Base-by-base conservation (phyloP, 2,329 filamentous ascomycete species). In the Geosmithia putterillii region DNA sequence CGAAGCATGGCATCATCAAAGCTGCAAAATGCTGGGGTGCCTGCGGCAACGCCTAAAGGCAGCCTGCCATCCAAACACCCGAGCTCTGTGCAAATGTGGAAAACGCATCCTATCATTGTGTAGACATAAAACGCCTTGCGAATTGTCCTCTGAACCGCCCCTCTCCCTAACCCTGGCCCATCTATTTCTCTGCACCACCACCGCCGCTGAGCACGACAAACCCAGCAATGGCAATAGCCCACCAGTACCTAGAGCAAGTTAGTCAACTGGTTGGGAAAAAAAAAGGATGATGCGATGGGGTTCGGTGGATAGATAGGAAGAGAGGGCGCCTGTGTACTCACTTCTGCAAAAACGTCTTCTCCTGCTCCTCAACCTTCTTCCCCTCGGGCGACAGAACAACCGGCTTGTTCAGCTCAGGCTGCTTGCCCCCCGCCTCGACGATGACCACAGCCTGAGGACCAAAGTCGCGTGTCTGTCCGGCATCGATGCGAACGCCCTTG, bases 321-420 rank as follows among this genome's bases (percentile, higher is more conserved):
- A 32, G 6, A 32, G 28, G n/a, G n/a, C n/a, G n/a, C n/a, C n/a
- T n/a, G n/a, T n/a, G 12, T 38, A 67, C 72, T 53, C 66, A 82
- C 79, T 80, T 83, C 60, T 83, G 79, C 45, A 83, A 56, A 48
- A 83, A 69, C 2, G 73, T 69, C 70, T 81, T 83, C 63, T 83
- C 76, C 54, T 71, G 69, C 47, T 67, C 65, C 44, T 62, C 70
- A 37, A 71, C 70, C 57, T 74, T 67, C 63, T 69, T 76, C 15
- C 79, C 79, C 49, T 80, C 73, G 0, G 74, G 65, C 39, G 64
- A 71, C 48, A 83, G 59, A 40, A 81, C 72, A 34, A 84, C 67
- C 3, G 79, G 79, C 61, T 73, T 75, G 52, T 81, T 82, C 52
- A 83, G 61, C 50, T 70, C 69, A 2, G 77, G 76, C 55, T 72